Percentiles rank a stretch among this genome's conserved stretches.
These are phyloP conservation scores for Alternaria sp. DNA, from an alignment of 2,329 filamentous ascomycete species.

Conservation along the genomic window DNA sequence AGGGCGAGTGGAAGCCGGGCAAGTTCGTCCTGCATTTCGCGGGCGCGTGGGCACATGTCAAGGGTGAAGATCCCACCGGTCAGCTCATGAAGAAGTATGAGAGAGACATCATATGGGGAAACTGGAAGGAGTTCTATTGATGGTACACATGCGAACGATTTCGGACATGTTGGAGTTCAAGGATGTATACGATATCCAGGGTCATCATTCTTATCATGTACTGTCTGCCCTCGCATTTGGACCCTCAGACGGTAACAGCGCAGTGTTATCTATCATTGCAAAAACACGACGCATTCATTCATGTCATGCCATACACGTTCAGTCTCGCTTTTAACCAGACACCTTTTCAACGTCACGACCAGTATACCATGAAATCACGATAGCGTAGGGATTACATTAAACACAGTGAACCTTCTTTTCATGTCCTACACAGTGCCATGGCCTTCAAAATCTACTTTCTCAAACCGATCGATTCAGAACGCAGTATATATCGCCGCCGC, in stretches of 20 bases:
- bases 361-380: background rate
- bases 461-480: background rate
- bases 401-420: background rate
- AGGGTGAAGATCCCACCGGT: constrained; percentile 48
- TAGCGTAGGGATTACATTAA: background rate
- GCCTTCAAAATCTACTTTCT: background rate
- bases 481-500: background rate
- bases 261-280: background rate
- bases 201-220: background rate
- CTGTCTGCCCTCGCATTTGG: background rate
- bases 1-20: constrained; percentile 41
- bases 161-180: background rate
- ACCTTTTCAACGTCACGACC: background rate
- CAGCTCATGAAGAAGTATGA: constrained; percentile 49
- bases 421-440: background rate
- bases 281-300: background rate
- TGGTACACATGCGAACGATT: background rate
- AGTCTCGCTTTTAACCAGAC: background rate
- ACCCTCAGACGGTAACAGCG: background rate
- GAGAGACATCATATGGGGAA: constrained; percentile 40
- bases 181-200: background rate
- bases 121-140: constrained; percentile 40
- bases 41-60: constrained; percentile 50
- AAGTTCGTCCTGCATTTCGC: constrained; percentile 51
- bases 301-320: background rate